These are phyloP conservation scores for Sisymbrium altissimum DNA, from an alignment of 345 rosid species.

Conservation along the genomic window DNA sequence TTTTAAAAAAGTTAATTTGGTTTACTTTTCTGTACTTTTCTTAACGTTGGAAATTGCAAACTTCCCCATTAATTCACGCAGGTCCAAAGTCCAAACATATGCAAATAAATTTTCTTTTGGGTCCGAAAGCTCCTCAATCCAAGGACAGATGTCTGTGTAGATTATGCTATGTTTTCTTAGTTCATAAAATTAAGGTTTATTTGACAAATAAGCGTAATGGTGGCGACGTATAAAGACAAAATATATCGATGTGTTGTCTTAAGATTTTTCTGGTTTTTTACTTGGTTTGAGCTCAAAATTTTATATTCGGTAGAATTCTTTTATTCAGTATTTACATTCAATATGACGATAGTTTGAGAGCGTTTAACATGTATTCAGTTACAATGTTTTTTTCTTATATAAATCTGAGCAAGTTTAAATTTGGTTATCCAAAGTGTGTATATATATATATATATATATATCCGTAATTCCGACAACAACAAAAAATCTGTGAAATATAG, in stretches of 20 bases:
- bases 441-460: no score
- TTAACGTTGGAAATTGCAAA: conserved; percentile 20
- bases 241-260: neutral
- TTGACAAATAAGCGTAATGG: conserved; percentile 18
- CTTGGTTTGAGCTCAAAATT: neutral
- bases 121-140: conserved; percentile 31
- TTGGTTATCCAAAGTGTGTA: neutral
- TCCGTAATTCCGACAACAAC: neutral
- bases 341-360: neutral
- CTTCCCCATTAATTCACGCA: conserved; percentile 1
- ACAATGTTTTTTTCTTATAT: neutral
- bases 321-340: neutral
- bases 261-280: neutral
- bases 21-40: neutral
- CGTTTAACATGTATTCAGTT: neutral
- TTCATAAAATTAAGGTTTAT: conserved; percentile 9
- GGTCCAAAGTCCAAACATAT: conserved; percentile 3
- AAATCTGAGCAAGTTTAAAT: neutral
- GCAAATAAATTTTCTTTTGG: neutral
- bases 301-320: neutral
- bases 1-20: no score
- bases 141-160: conserved; percentile 21
- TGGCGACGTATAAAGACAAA: neutral
- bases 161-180: conserved; percentile 10
- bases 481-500: neutral